Percentiles rank a stretch among this genome's conserved stretches.
phyloP scores from a whole-genome alignment of 1,284 basidiomycete genomes.

The Apiotrichum gracile region DNA sequence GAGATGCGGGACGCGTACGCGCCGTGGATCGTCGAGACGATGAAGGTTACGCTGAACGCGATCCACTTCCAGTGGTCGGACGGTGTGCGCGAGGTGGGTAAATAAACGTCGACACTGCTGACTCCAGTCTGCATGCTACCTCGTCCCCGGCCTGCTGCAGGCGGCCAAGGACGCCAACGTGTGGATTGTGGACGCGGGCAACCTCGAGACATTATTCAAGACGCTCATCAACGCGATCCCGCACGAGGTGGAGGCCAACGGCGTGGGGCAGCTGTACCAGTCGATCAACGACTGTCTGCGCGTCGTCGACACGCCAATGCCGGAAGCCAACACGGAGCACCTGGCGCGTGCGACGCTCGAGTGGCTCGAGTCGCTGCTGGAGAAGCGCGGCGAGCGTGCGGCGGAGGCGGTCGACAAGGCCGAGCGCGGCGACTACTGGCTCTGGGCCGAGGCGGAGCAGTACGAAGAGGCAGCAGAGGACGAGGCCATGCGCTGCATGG shows the following conservation, averaged over 20 bases:
- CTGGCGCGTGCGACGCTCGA: constrained; percentile 10
- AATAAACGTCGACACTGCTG: background rate
- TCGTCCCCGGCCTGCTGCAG: constrained; percentile 64
- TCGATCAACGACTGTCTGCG: constrained; percentile 63
- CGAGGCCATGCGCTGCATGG: constrained; percentile 16
- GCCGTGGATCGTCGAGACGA: constrained; percentile 62
- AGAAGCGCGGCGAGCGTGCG: constrained; percentile 10
- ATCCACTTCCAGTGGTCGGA: constrained; percentile 73
- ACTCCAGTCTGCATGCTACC: constrained; percentile 25
- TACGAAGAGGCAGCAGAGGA: constrained; percentile 14
- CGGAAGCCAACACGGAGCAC: constrained; percentile 14
- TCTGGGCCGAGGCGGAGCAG: constrained; percentile 16
- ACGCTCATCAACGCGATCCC: constrained; percentile 62
- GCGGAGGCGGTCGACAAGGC: background rate
- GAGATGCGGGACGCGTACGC: constrained; percentile 63
- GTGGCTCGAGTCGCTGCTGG: constrained; percentile 12
- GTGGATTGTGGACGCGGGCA: constrained; percentile 60
- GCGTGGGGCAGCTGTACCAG: constrained; percentile 56
- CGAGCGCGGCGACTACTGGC: constrained; percentile 10
- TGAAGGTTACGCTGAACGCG: constrained; percentile 65
- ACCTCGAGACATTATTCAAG: constrained; percentile 63
- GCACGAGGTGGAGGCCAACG: constrained; percentile 63
- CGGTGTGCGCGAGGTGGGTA: constrained; percentile 62
- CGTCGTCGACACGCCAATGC: constrained; percentile 51
- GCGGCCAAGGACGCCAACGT: constrained; percentile 60